A percentile compares a stretch with the other conserved stretches of the same genome.
Conservation (phyloP, 371 early-diverging fungal genomes). For the Actinomortierella ambigua region DNA sequence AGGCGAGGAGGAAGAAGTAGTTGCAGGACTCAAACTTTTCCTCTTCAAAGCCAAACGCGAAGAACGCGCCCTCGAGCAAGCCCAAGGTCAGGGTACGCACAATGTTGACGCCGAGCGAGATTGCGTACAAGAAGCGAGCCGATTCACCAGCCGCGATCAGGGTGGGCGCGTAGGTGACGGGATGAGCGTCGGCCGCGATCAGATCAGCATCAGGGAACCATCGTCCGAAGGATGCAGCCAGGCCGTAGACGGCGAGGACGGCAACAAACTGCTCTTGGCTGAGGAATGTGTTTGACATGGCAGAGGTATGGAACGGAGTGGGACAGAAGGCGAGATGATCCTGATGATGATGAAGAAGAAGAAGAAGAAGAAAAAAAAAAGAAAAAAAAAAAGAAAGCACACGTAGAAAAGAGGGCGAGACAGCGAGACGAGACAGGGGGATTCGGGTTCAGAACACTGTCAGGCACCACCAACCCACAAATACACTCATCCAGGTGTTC, state of each 20-base stretch:
- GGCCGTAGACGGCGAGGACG: constrained; percentile 29
- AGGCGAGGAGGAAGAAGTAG: constrained; percentile 17
- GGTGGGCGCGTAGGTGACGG: constrained; percentile 30
- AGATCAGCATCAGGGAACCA: constrained; percentile 16
- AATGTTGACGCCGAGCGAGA: constrained; percentile 28
- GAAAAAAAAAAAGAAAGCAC: constrained; percentile 4
- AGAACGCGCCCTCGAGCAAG: constrained; percentile 31
- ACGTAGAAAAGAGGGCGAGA: not conserved
- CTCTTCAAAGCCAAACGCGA: constrained; percentile 36
- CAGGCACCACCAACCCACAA: no score
- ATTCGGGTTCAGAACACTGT: no score
- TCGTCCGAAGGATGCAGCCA: constrained; percentile 9
- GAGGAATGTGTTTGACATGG: constrained; percentile 8
- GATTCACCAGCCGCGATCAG: constrained; percentile 22
- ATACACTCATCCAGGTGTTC: no score
- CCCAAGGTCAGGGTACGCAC: constrained; percentile 29
- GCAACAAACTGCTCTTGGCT: constrained; percentile 35
- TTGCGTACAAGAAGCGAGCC: constrained; percentile 18
- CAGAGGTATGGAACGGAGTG: constrained; percentile 1
- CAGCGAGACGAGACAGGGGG: no score
- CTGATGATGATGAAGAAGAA: not conserved
- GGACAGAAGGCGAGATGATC: not conserved
- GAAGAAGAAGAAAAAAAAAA: constrained; percentile 3
- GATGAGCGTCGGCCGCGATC: constrained; percentile 38
- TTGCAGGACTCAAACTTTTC: constrained; percentile 31